Conservation (phyloP, 345 rosid genomes). For the Eucalyptus regnans region DNA sequence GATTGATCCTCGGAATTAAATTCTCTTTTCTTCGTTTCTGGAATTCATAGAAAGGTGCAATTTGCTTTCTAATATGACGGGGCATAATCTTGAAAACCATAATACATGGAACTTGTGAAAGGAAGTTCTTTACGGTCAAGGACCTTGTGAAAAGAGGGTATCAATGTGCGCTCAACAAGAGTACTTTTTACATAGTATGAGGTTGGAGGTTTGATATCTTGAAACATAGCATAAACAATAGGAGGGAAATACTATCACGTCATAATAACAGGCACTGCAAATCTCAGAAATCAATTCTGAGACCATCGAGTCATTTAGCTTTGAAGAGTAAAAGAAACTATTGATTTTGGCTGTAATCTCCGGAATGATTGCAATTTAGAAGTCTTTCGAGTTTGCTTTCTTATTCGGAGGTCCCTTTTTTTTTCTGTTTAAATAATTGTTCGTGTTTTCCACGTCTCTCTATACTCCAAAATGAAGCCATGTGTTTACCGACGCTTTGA, state of each 20-base stretch:
- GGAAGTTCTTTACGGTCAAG: too few relatives aligned
- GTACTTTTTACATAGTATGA: too few relatives aligned
- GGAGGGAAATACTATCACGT: too few relatives aligned
- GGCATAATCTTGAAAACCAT: background rate
- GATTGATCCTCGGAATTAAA: background rate
- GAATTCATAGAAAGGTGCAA: too few relatives aligned
- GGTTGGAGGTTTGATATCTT: too few relatives aligned
- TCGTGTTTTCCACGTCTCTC: background rate
- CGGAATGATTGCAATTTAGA: background rate
- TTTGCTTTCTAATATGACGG: background rate
- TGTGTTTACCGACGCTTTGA: background rate
- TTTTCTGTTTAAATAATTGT: background rate
- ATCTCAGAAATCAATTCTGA: background rate
- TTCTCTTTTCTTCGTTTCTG: background rate
- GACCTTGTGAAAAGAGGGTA: too few relatives aligned
- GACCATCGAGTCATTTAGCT: background rate
- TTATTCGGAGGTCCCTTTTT: background rate
- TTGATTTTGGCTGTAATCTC: background rate
- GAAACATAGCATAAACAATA: too few relatives aligned
- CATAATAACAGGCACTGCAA: too few relatives aligned
- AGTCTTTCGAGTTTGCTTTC: background rate
- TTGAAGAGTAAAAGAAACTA: background rate
- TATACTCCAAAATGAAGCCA: background rate
- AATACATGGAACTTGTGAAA: too few relatives aligned
- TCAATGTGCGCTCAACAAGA: too few relatives aligned